Evolutionary conservation across 2,329 filamentous ascomycete species (phyloP).

Genomic region (Lecanosticta acicola): DNA sequence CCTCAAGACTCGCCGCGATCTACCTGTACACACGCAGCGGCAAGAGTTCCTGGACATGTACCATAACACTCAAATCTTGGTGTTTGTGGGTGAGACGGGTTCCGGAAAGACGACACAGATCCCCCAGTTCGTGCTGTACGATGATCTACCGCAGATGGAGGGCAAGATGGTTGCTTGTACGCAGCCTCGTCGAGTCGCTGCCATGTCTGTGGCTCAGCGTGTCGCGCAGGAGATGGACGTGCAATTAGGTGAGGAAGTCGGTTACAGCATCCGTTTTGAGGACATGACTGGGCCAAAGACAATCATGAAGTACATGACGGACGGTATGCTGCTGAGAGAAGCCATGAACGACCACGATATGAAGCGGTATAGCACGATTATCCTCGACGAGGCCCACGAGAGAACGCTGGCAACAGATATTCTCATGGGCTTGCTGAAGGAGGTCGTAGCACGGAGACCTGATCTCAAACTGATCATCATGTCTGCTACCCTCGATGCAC

Average conservation of each 20-base stretch:
- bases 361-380: conserved; percentile 91
- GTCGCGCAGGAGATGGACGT: conserved; percentile 97
- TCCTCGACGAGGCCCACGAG: conserved; percentile 97
- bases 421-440: conserved; percentile 91
- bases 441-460: conserved; percentile 71
- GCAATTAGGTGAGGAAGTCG: conserved; percentile 84
- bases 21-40: conserved; percentile 90
- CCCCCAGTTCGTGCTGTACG: conserved; percentile 94
- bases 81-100: conserved; percentile 98
- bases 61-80: conserved; percentile 89
- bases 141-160: conserved; percentile 82
- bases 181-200: conserved; percentile 92
- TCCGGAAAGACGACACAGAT: conserved; percentile 99
- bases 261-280: conserved; percentile 98
- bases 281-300: conserved; percentile 86
- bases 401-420: conserved; percentile 95
- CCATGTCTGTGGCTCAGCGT: conserved; percentile 97
- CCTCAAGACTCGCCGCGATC: conserved; percentile 70
- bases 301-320: conserved; percentile 98
- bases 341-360: conserved; percentile 94
- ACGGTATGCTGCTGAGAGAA: conserved; percentile 95
- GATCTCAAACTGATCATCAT: conserved; percentile 99
- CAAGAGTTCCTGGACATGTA: conserved; percentile 89
- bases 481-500: conserved; percentile 93
- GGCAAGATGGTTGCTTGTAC: conserved; percentile 94